These are phyloP conservation scores for Starmerella asiatica DNA, from an alignment of 805 yeast genomes.

Conservation along the genomic window DNA sequence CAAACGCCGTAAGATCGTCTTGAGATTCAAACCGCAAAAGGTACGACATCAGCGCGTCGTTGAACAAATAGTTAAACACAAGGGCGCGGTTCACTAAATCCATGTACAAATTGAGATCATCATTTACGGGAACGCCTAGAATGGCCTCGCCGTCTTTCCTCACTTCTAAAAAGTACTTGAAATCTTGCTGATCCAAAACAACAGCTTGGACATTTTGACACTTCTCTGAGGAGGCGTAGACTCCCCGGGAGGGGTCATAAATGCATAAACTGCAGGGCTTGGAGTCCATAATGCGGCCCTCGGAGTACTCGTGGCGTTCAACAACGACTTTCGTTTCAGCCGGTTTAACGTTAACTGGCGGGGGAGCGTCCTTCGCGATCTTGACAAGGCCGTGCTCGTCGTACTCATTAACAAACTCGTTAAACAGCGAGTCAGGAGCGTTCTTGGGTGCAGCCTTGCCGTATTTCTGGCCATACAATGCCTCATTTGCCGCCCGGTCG, in stretches of 20 bases:
- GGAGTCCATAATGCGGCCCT: slow-evolving; percentile 15
- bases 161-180: slow-evolving; percentile 42
- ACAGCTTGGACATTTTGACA: slow-evolving; percentile 24
- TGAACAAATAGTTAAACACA: slow-evolving; percentile 45
- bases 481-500: slow-evolving; percentile 45
- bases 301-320: slow-evolving; percentile 4
- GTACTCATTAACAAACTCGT: slow-evolving; percentile 41
- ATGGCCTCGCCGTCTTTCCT: slow-evolving; percentile 22
- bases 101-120: slow-evolving; percentile 52
- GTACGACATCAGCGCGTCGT: slow-evolving; percentile 42
- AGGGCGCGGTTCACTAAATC: slow-evolving; percentile 45
- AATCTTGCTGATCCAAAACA: slow-evolving; percentile 37
- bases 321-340: background rate
- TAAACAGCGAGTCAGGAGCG: slow-evolving; percentile 46
- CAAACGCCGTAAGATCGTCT: slow-evolving; percentile 37
- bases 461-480: slow-evolving; percentile 67
- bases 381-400: background rate
- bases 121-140: slow-evolving; percentile 33
- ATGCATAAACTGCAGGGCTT: slow-evolving; percentile 36
- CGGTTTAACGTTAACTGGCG: slow-evolving; percentile 1
- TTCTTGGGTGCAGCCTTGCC: slow-evolving; percentile 33
- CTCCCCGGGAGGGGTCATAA: slow-evolving; percentile 40
- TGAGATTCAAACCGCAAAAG: slow-evolving; percentile 40
- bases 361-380: slow-evolving; percentile 11
- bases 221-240: slow-evolving; percentile 32